phyloP scores from a whole-genome alignment of 768 basidiomycete genomes.

The Tephrocybe sp. region DNA sequence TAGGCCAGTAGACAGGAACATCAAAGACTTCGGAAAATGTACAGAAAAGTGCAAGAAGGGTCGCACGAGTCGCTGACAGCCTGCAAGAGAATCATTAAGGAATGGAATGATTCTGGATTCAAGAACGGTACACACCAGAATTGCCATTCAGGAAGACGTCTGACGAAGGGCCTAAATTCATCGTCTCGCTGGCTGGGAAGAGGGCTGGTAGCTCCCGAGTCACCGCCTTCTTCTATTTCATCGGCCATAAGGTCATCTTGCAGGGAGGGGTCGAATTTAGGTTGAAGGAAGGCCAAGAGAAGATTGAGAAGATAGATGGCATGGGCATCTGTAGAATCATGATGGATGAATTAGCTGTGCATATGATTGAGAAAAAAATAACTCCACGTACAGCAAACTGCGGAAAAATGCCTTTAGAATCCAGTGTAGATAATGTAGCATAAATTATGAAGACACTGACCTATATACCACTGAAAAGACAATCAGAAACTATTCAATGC shows the following conservation, averaged over 20 bases:
- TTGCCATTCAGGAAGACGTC: constrained; percentile 94
- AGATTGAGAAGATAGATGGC: constrained; percentile 96
- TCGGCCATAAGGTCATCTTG: constrained; percentile 92
- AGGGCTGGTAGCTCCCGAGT: constrained; percentile 43
- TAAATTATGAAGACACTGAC: constrained; percentile 43
- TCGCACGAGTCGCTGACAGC: constrained; percentile 90
- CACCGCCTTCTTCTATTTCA: constrained; percentile 91
- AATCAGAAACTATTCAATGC: constrained; percentile 3
- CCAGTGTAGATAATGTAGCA: constrained; percentile 1
- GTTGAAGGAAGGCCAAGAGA: constrained; percentile 95
- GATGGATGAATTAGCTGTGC: constrained; percentile 8
- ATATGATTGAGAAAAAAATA: not conserved
- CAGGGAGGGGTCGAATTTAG: constrained; percentile 95
- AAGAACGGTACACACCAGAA: constrained; percentile 63
- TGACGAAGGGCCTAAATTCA: constrained; percentile 96
- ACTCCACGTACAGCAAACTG: constrained; percentile 66
- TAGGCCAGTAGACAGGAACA: constrained; percentile 99
- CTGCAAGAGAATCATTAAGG: constrained; percentile 34
- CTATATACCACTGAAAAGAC: constrained; percentile 80
- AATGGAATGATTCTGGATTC: not conserved
- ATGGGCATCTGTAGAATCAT: constrained; percentile 61
- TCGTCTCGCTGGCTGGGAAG: constrained; percentile 79
- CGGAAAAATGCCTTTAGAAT: constrained; percentile 1
- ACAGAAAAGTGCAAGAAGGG: constrained; percentile 74
- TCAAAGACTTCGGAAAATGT: constrained; percentile 87